Evolutionary conservation across 805 yeast genomes (phyloP), one percentile per base, ranked within the genome.

Genomic region (Saturnispora gosingensis): DNA sequence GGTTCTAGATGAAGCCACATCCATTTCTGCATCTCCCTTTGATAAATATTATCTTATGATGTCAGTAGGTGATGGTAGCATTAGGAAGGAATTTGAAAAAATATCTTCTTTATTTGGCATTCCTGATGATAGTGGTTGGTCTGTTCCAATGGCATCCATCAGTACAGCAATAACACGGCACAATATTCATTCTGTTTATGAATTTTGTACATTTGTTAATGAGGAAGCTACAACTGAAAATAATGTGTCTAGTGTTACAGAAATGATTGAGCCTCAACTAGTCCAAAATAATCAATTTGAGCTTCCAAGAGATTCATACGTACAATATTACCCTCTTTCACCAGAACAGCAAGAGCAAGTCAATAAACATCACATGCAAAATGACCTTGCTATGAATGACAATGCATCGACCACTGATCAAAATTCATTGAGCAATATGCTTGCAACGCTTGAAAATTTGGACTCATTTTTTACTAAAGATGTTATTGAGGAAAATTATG

Each of bases 71-170:
- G 88, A 86, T 57, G 72, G 82, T 13, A 78, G 87, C 8, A 73
- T 85, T 58, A 80, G 85, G 59, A 86, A 84, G 56, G 95, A 87
- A 56, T 85, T 84, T 62, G 96, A 86, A 57, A 82, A 80, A 58
- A 83, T 93, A 3, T 89, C 93, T 0, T 88, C 97, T 0, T 71
- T 93, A 51, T 95, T 89, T 70, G 99, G 99, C 15, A 82, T 91
- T 24, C 98, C 99, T 0, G 91, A 86, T 55, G 96, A 87, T 11
- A 82, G 85, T 61, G 99, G 99, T 1, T 93, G 99, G 99, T 83
- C 97, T 0, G 82, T 95, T 47, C 95, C 98, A 2, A 85, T 87
- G 91, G 97, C 99, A 2, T 87, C 91, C 0, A 81, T 88, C 43
- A 83, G 93, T 1, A 88, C 97, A 0, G 85, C 95, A 0, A 78